Evolutionary conservation across 2,329 filamentous ascomycete genomes (phyloP).

Genomic region (Hymenoscyphus fraxineus): DNA sequence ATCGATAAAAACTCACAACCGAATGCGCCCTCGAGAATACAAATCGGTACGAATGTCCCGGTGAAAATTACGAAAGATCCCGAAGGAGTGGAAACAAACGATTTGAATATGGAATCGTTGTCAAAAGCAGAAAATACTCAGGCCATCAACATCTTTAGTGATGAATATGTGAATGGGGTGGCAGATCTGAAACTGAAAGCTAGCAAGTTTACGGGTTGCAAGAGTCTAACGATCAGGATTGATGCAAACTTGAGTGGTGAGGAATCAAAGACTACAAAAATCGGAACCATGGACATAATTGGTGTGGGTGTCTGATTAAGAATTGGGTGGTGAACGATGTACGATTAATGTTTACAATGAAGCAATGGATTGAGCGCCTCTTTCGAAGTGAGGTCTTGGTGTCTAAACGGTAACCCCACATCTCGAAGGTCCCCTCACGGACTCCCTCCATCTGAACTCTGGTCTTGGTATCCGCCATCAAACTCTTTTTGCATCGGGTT

Average conservation of each 20-base stretch:
- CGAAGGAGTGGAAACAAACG: constrained; percentile 26
- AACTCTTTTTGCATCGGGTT: no score
- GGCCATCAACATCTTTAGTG: constrained; percentile 29
- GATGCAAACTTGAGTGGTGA: constrained; percentile 33
- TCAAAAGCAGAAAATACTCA: constrained; percentile 30
- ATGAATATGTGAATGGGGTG: constrained; percentile 29
- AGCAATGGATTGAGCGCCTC: not conserved
- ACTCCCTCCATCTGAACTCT: no score
- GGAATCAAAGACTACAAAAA: constrained; percentile 24
- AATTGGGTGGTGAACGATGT: not conserved
- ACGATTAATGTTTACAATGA: not conserved
- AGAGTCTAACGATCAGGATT: constrained; percentile 29
- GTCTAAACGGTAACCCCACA: no score
- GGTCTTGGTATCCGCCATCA: no score
- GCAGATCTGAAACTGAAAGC: constrained; percentile 30
- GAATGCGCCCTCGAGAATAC: constrained; percentile 27
- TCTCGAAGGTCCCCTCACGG: no score
- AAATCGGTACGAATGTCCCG: constrained; percentile 29
- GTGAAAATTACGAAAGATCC: constrained; percentile 19
- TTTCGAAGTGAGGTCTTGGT: not conserved
- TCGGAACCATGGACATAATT: constrained; percentile 29
- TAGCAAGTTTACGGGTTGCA: constrained; percentile 30
- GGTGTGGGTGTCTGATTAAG: constrained; percentile 22
- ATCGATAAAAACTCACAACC: constrained; percentile 23
- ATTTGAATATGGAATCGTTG: constrained; percentile 28